Evolutionary conservation across 768 basidiomycete genomes (phyloP), one percentile per base, ranked within the genome.

Genomic region (Cystobasidiopsis lactophilus): DNA sequence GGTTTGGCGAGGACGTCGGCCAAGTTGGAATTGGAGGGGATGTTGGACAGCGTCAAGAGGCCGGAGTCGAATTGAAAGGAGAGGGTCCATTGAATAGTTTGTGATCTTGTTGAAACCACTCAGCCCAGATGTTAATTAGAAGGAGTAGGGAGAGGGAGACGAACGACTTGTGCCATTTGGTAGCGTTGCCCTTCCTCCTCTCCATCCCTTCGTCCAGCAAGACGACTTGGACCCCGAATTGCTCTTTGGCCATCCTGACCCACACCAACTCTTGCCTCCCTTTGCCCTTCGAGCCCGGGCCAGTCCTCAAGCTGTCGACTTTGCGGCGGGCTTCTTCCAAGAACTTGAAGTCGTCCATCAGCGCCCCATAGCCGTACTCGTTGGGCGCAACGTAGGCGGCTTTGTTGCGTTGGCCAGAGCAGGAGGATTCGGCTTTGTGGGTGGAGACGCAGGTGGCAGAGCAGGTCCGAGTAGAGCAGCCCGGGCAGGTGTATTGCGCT

Each of bases 321-420:
- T 27, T 27, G 58, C 86, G 68, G 21, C 81, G 77, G 29, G 85
- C 66, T 18, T 85, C 82, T 67, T 93, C 88, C 58, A 93, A 70
- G 64, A 78, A 88, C 39, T 72, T 71, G 65, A 86, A 93, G 67
- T 93, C 88, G 59, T 79, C 74, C 78, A 85, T 81, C 78, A 91
- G 79, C 26, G 75, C 73, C 9, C 84, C 83, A 75, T 82, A 85
- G 3, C 76, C 74, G 62, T 85, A 91, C 59, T 76, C 63, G 59
- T 83, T 85, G 77, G 88, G 79, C 13, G 80, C 75, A 16, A 86
- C 76, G 63, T 78, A 84, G 2, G 72, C 73, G 0, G 70, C 76
- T 61, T 78, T 79, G 68, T 86, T 73, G 51, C 84, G 78, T 55
- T 75, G 69, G 11, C 84, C 85, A 0, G 75, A 73, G 63, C 84